Evolutionary conservation across 225 moss, liverwort and hornwort genomes (phyloP).

Genomic region (Straminergon stramineum): DNA sequence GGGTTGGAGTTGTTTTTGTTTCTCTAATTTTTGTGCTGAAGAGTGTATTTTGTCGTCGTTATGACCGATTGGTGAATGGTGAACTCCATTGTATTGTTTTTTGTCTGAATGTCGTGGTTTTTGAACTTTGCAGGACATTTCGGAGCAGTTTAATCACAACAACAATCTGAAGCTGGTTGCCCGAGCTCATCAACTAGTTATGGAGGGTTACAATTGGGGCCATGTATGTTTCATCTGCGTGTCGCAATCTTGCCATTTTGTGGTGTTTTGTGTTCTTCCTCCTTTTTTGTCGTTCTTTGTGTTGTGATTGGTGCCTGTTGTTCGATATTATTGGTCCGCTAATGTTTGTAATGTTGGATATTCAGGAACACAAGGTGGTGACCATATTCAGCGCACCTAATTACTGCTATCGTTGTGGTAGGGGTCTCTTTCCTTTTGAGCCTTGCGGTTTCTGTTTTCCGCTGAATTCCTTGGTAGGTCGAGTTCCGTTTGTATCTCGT

Average conservation of each 20-base stretch:
- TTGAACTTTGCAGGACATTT: constrained; percentile 36
- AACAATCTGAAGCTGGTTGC: constrained; percentile 78
- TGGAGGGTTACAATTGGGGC: constrained; percentile 83
- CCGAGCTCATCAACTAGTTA: constrained; percentile 79
- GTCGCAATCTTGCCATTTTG: background rate
- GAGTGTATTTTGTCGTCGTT: background rate
- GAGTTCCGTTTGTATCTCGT: background rate
- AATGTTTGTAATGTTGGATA: background rate
- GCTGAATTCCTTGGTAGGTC: background rate
- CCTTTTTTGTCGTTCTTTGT: background rate
- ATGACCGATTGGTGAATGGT: background rate
- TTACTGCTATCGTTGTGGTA: constrained; percentile 96
- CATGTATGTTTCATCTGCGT: background rate
- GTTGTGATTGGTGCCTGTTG: no score
- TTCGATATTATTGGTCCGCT: background rate
- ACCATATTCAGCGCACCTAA: constrained; percentile 98
- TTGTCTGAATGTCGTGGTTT: no score
- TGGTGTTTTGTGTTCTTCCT: background rate
- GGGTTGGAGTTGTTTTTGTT: background rate
- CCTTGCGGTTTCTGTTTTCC: no score
- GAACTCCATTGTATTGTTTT: background rate
- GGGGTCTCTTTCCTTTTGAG: background rate
- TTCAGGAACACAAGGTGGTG: constrained; percentile 93
- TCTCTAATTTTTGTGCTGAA: background rate
- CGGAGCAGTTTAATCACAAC: constrained; percentile 83